Evolutionary conservation across 1,284 basidiomycete species (phyloP).

Genomic region (Ceraceosorus guamensis): DNA sequence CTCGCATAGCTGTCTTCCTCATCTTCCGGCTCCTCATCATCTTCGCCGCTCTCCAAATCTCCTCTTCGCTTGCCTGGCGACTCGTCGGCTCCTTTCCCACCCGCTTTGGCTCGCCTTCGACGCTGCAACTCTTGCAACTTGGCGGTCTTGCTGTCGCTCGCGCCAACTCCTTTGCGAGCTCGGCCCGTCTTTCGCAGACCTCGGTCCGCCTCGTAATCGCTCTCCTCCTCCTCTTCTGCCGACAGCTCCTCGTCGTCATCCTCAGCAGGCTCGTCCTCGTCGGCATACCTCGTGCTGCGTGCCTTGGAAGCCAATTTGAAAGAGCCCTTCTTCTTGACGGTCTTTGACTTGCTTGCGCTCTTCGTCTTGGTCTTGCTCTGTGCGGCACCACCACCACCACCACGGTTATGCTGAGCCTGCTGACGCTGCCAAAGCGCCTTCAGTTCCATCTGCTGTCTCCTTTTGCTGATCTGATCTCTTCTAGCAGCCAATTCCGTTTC

Average conservation of each 20-base stretch:
- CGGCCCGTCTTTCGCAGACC: not conserved
- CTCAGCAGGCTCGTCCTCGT: conserved; percentile 5
- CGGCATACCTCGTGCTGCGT: conserved; percentile 4
- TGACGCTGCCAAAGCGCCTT: conserved; percentile 67
- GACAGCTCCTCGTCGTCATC: conserved; percentile 45
- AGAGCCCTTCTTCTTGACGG: conserved; percentile 75
- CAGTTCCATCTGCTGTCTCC: conserved; percentile 66
- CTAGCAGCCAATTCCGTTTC: conserved; percentile 75
- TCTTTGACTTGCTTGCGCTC: conserved; percentile 64
- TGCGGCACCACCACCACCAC: conserved; percentile 65
- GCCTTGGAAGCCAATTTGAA: conserved; percentile 48
- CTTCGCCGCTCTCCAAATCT: conserved; percentile 31
- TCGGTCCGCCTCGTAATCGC: not conserved
- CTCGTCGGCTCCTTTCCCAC: conserved; percentile 17
- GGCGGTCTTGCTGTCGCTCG: conserved; percentile 27
- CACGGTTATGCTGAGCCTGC: conserved; percentile 50
- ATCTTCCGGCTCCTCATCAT: conserved; percentile 12
- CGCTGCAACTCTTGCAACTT: conserved; percentile 33
- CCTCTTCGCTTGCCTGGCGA: conserved; percentile 4
- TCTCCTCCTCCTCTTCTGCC: conserved; percentile 55
- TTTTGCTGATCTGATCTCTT: conserved; percentile 69
- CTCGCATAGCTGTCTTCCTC: too few species aligned
- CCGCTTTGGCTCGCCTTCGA: conserved; percentile 24
- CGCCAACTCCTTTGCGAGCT: conserved; percentile 10
- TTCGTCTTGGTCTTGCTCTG: conserved; percentile 68